Evolutionary conservation across 176 grass and related monocot species (phyloP).

Genomic region (Puccinellia tenuiflora): DNA sequence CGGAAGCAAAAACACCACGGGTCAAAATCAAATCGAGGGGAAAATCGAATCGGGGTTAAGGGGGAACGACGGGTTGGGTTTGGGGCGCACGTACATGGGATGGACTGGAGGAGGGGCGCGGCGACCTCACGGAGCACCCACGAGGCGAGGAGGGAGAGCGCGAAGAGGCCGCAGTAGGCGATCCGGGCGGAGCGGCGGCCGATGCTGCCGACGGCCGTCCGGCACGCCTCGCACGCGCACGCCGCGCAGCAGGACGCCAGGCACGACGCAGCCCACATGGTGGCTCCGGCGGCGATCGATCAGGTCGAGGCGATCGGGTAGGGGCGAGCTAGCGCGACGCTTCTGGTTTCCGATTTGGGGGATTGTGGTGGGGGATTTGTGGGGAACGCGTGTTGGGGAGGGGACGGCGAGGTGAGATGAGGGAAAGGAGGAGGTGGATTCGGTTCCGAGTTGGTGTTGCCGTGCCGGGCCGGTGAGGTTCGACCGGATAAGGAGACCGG

Average conservation of each 20-base stretch:
- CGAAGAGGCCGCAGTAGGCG: conserved; percentile 99
- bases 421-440: neutral
- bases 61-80: neutral
- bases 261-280: conserved; percentile 98
- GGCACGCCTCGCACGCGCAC: conserved; percentile 99
- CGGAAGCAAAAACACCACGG: neutral
- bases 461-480: neutral
- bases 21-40: neutral
- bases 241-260: conserved; percentile 98
- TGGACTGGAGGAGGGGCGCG: conserved; percentile 83
- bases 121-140: conserved; percentile 98
- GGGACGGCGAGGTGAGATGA: neutral
- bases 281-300: neutral
- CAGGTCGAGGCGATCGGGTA: neutral
- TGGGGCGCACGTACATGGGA: conserved; percentile 61
- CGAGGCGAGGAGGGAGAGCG: conserved; percentile 86
- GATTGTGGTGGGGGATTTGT: conserved; percentile 13
- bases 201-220: conserved; percentile 91
- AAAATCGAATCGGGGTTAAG: neutral
- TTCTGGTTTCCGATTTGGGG: conserved; percentile 28
- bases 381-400: conserved; percentile 23
- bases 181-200: conserved; percentile 95
- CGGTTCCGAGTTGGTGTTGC: neutral
- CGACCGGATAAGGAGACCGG: conserved; percentile 19
- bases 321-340: neutral